Evolutionary conservation across 2,329 filamentous ascomycete genomes (phyloP), one percentile per base, ranked within the genome.

Genomic region (Paecilomyces sp.): DNA sequence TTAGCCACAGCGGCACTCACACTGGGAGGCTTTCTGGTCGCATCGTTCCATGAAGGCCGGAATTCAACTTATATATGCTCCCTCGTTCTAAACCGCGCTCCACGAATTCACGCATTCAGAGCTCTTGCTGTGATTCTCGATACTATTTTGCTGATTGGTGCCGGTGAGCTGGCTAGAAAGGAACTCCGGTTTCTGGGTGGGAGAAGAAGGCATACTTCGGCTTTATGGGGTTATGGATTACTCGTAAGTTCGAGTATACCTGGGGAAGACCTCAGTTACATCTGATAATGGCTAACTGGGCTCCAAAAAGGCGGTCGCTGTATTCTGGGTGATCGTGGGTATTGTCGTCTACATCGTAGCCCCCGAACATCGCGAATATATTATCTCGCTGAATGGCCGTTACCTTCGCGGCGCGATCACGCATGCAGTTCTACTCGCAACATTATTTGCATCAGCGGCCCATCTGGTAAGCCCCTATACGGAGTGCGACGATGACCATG

Each of bases 61-160:
- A 65, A 68, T 50, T 81, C 80, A 15, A 81, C 79, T 3, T 80
- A 80, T 60, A 80, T 83, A 24, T 84, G 81, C 64, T 75, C 80
- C 1, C 67, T 75, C 11, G 65, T 71, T 1, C 70, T 74, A 31
- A 63, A 68, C 18, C 70, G 75, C 41, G 66, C 67, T 31, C 63
- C 67, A 56, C 65, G 67, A 9, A 65, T 80, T 7, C 75, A 73
- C 6, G 62, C 66, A 2, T 62, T 80, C 55, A 76, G 77, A 62
- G 58, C 74, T 31, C 33, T 75, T 28, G 74, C 71, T 25, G 63
- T 74, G 1, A 31, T 75, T 7, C 60, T 82, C 22, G 81, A 84
- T 63, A 68, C 73, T 13, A 56, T 68, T 36, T 71, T 82, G 54
- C 60, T 79, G 15, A 69, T 78, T 34, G 70, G 67, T 4, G 58